phyloP scores from a whole-genome alignment of 495 filamentous ascomycete genomes.

The Amniculicola lignicola region DNA sequence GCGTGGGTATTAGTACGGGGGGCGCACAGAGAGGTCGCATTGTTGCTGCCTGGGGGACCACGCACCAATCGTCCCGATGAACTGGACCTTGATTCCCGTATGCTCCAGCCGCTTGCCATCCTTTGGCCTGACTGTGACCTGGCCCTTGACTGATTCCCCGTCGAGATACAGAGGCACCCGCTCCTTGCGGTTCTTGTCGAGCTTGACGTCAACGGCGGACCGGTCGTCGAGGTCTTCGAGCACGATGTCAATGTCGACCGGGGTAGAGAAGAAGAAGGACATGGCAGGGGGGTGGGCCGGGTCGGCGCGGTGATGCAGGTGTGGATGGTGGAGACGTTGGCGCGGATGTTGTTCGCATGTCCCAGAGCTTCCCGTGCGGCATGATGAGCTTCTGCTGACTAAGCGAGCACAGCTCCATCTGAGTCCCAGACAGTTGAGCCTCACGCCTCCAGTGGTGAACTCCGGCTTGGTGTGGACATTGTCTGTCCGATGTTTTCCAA shows the following conservation, averaged over 20 bases:
- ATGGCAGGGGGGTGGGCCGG: slow-evolving; percentile 47
- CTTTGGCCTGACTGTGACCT: slow-evolving; percentile 91
- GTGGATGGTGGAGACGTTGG: too few relatives aligned
- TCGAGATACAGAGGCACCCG: slow-evolving; percentile 97
- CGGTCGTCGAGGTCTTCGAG: slow-evolving; percentile 92
- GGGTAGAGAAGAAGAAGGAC: slow-evolving; percentile 98
- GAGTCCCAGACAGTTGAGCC: too few relatives aligned
- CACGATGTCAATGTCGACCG: slow-evolving; percentile 97
- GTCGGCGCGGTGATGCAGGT: neutral
- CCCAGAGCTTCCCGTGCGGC: too few relatives aligned
- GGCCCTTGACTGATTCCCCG: slow-evolving; percentile 95
- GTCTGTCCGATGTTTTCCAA: too few relatives aligned
- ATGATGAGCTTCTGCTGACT: too few relatives aligned
- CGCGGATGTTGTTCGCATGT: too few relatives aligned
- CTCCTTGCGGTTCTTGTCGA: slow-evolving; percentile 94
- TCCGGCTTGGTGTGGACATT: too few relatives aligned
- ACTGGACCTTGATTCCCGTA: slow-evolving; percentile 99
- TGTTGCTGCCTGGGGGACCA: neutral
- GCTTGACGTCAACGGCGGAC: slow-evolving; percentile 92
- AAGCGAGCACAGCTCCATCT: too few relatives aligned
- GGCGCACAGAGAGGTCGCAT: too few relatives aligned
- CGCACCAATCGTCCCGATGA: slow-evolving; percentile 95
- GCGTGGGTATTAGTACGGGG: too few relatives aligned
- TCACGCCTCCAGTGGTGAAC: too few relatives aligned
- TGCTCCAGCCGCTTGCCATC: slow-evolving; percentile 98